phyloP scores from a whole-genome alignment of 2,329 filamentous ascomycete species.

The Epichloe typhina region DNA sequence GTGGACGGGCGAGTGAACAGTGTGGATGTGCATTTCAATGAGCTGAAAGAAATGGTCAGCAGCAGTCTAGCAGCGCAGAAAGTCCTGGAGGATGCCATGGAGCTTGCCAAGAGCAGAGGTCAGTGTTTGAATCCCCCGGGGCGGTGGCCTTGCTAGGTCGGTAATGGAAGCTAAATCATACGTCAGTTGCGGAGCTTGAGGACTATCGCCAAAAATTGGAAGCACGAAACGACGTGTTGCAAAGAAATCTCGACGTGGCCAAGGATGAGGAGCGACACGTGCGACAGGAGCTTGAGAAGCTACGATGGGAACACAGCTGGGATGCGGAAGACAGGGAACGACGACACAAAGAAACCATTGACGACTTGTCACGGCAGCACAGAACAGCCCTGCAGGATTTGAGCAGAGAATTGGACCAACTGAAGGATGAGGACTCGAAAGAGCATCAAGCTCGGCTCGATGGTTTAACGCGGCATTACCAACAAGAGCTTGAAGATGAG shows the following conservation, averaged over 20 bases:
- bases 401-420: constrained; percentile 30
- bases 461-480: constrained; percentile 47
- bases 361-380: constrained; percentile 24
- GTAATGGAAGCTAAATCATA: constrained; percentile 7
- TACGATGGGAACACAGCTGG: constrained; percentile 22
- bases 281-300: constrained; percentile 23
- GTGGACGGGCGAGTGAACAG: constrained; percentile 62
- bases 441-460: constrained; percentile 57
- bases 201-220: constrained; percentile 32
- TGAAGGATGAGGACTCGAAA: constrained; percentile 34
- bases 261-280: constrained; percentile 23
- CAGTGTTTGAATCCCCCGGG: constrained; percentile 15
- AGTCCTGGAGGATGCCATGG: constrained; percentile 59
- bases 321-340: constrained; percentile 42
- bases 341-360: constrained; percentile 21
- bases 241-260: constrained; percentile 46
- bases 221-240: constrained; percentile 36
- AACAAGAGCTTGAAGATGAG: constrained; percentile 54
- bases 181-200: constrained; percentile 35
- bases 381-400: constrained; percentile 20
- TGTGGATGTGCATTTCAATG: constrained; percentile 61
- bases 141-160: no score
- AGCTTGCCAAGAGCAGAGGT: constrained; percentile 65
- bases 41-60: constrained; percentile 60
- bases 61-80: constrained; percentile 54